Conservation (phyloP, 2,329 filamentous ascomycete species). For the Falciphora oryzae region DNA sequence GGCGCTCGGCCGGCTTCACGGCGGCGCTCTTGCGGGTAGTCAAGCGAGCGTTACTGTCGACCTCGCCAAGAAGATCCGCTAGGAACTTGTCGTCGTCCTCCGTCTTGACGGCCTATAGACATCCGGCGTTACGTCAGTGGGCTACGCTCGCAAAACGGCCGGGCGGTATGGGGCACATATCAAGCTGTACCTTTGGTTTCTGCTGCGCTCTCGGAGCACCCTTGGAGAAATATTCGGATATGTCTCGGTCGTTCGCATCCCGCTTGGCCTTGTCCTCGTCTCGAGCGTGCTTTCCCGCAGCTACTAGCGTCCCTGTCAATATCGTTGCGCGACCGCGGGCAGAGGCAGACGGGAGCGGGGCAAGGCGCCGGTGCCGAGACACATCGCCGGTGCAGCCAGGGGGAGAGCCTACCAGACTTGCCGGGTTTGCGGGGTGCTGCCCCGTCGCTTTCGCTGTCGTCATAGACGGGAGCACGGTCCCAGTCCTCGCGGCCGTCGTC, state of each 20-base stretch:
- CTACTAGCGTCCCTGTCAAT: conserved; percentile 40
- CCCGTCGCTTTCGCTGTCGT: conserved; percentile 65
- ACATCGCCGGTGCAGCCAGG: neutral
- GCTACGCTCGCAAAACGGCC: too few species aligned
- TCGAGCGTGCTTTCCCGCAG: conserved; percentile 67
- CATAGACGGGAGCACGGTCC: conserved; percentile 63
- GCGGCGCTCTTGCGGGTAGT: conserved; percentile 46
- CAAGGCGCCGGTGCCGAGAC: neutral
- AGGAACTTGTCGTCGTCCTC: conserved; percentile 89
- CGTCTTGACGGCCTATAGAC: conserved; percentile 61
- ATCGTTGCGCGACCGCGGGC: neutral
- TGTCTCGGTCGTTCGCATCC: conserved; percentile 84
- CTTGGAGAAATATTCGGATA: conserved; percentile 90
- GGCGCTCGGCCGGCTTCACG: conserved; percentile 67
- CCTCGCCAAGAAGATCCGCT: conserved; percentile 75
- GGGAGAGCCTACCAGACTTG: conserved; percentile 40
- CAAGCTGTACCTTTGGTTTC: conserved; percentile 67
- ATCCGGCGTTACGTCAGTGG: neutral
- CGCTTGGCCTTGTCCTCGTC: conserved; percentile 81
- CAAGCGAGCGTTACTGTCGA: conserved; percentile 66
- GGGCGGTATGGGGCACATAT: neutral
- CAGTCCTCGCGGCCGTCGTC: conserved; percentile 95
- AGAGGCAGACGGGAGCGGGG: conserved; percentile 5
- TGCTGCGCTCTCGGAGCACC: conserved; percentile 59
- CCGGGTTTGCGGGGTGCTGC: conserved; percentile 39